Percentiles rank a stretch among this genome's conserved stretches.
Evolutionary conservation across 768 basidiomycete genomes (phyloP).

Genomic region (Lepiota venenata): DNA sequence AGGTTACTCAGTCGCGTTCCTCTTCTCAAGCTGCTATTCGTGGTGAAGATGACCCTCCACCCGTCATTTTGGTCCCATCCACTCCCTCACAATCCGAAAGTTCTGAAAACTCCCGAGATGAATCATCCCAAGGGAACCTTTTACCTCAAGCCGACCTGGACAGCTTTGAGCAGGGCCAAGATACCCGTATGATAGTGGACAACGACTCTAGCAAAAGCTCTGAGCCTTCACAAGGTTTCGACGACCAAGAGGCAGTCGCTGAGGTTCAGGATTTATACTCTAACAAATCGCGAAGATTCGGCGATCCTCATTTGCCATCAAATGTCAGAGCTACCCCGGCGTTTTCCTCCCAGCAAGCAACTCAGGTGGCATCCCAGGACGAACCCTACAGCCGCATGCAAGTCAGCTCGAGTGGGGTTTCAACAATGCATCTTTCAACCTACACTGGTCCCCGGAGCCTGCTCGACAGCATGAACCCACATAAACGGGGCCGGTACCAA

Average conservation of each 20-base stretch:
- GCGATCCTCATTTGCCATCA: background rate
- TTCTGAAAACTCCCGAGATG: constrained; percentile 5
- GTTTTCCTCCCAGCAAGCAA: constrained; percentile 14
- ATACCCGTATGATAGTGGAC: constrained; percentile 15
- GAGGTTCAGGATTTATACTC: constrained; percentile 10
- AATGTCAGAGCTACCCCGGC: constrained; percentile 3
- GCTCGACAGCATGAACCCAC: constrained; percentile 12
- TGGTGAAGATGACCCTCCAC: constrained; percentile 10
- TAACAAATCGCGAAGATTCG: background rate
- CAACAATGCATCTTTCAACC: constrained; percentile 3
- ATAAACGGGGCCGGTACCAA: constrained; percentile 12
- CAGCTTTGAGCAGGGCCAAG: constrained; percentile 6
- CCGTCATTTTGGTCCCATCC: constrained; percentile 40
- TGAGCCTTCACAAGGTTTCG: constrained; percentile 14
- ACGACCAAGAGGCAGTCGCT: constrained; percentile 9
- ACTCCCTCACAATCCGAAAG: constrained; percentile 49
- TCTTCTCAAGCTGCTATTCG: background rate
- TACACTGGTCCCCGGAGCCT: constrained; percentile 10
- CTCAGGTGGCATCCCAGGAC: constrained; percentile 31
- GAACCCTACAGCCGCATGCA: constrained; percentile 23
- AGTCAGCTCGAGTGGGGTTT: background rate
- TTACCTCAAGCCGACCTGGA: constrained; percentile 16
- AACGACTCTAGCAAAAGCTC: constrained; percentile 18
- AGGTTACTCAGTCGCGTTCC: background rate
- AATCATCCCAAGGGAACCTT: background rate